phyloP scores from a whole-genome alignment of 192 early-diverging fungal genomes.

The Coemansia sp. region DNA sequence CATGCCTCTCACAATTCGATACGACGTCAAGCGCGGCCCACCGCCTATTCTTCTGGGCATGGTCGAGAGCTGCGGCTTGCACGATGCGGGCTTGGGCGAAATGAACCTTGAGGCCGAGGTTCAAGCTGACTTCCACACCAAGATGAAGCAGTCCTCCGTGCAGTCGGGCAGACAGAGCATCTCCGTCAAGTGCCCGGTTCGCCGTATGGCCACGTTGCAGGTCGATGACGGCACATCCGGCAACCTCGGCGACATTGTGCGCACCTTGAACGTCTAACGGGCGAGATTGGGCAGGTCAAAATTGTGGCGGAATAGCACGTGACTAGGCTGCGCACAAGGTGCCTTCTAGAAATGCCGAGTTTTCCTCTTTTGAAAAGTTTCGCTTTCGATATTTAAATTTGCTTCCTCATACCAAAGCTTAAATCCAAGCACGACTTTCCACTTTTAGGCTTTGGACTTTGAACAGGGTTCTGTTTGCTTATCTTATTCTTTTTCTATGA shows the following conservation, averaged over 20 bases:
- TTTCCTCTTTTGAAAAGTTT: background rate
- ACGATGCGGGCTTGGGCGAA: slow-evolving; percentile 45
- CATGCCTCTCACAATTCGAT: slow-evolving; percentile 44
- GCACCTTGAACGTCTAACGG: slow-evolving; percentile 34
- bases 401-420: background rate
- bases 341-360: background rate
- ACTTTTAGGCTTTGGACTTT: background rate
- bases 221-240: slow-evolving; percentile 45
- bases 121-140: slow-evolving; percentile 47
- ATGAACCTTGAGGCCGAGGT: slow-evolving; percentile 49
- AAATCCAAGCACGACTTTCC: background rate
- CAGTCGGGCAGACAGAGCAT: slow-evolving; percentile 46
- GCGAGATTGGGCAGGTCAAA: background rate
- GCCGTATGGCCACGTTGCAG: slow-evolving; percentile 46
- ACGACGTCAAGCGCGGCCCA: slow-evolving; percentile 51
- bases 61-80: slow-evolving; percentile 51
- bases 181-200: slow-evolving; percentile 43
- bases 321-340: background rate
- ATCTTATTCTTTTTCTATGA: slow-evolving; percentile 4
- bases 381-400: background rate
- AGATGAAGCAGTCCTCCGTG: slow-evolving; percentile 35
- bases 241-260: slow-evolving; percentile 48
- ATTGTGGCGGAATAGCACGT: background rate
- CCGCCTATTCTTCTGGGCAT: slow-evolving; percentile 47
- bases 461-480: background rate